These are phyloP conservation scores for Aphanocladium album DNA, from an alignment of 2,329 filamentous ascomycete genomes.

Conservation along the genomic window DNA sequence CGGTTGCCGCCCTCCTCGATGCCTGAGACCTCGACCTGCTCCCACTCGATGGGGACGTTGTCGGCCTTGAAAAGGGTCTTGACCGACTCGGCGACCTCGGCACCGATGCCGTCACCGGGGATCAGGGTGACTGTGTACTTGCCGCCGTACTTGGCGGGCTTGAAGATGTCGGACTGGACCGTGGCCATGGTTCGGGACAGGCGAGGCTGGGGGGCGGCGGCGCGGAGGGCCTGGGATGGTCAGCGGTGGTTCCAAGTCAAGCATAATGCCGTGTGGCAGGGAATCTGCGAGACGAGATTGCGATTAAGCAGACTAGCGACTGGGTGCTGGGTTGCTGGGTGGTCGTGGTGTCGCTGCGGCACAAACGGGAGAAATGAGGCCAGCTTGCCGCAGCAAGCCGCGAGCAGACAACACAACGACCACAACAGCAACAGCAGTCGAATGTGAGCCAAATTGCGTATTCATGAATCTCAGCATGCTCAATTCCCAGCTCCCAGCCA, in stretches of 20 bases:
- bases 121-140: slow-evolving; percentile 99
- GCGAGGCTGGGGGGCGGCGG: slow-evolving; percentile 41
- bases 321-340: not conserved
- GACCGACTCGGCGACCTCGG: slow-evolving; percentile 95
- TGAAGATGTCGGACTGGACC: slow-evolving; percentile 92
- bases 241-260: too few species aligned
- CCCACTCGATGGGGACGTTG: slow-evolving; percentile 98
- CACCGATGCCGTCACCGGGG: slow-evolving; percentile 97
- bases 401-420: too few species aligned
- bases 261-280: too few species aligned
- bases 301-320: too few species aligned
- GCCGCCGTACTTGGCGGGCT: slow-evolving; percentile 96
- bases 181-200: slow-evolving; percentile 64
- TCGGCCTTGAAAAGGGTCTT: slow-evolving; percentile 99
- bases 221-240: slow-evolving; percentile 44
- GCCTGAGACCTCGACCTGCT: slow-evolving; percentile 94
- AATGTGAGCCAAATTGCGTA: too few species aligned
- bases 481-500: not conserved
- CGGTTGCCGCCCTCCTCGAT: slow-evolving; percentile 79
- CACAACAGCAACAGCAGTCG: too few species aligned
- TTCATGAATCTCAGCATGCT: too few species aligned
- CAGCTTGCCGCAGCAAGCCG: not conserved
- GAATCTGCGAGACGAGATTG: too few species aligned
- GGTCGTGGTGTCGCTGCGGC: not conserved
- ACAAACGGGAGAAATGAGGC: not conserved